Base-by-base conservation (phyloP, 73 alveolate species). In the Tetrahymena malaccensis region DNA sequence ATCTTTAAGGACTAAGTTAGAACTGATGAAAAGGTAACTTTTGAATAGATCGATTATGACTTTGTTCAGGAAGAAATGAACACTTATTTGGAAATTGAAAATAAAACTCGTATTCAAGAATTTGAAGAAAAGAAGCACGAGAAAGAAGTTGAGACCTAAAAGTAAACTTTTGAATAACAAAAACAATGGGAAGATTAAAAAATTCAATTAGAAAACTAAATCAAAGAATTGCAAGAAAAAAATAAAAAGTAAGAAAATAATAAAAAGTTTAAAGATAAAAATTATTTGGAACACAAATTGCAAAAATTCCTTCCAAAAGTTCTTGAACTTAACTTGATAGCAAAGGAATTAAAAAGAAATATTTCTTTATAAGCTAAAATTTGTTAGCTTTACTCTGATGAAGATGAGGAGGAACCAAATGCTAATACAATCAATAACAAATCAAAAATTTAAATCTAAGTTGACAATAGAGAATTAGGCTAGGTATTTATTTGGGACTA, bases 401-500 rank as follows among this genome's bases (percentile, higher is more conserved):
- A 97, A 35, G 96, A 96, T 43, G 98, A 96, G 22, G 93, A 94
- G 17, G 97, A 96, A 43, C 95, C 95, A 19, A 70, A 96, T n/a
- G 94, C 97, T 50, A 96, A 95, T 13, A 83, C 93, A 22, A 95
- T 85, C 94, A 94, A 94, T 33, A 34, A 95, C 15, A 95, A 95
- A 57, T 94, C 95, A 37, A 37, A 95, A 25, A 96, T 97, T 10
- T 85, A 95, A 38, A 97, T 98, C 85, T 94, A 97, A 95, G 98
- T 97, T n/a, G 98, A 97, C 50, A 98, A 98, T 96, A 96, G 96
- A 93, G 99, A 98, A 93, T 98, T 98, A 55, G 99, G 99, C 21
- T 97, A 97, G 58, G 96, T 94, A 70, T 98, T 97, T 94, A 93
- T 96, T 55, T 98, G 99, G 99, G 97, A 97, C 93, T 93, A 96